Conservation (phyloP, 345 rosid species). For the Syzygium aqueum region DNA sequence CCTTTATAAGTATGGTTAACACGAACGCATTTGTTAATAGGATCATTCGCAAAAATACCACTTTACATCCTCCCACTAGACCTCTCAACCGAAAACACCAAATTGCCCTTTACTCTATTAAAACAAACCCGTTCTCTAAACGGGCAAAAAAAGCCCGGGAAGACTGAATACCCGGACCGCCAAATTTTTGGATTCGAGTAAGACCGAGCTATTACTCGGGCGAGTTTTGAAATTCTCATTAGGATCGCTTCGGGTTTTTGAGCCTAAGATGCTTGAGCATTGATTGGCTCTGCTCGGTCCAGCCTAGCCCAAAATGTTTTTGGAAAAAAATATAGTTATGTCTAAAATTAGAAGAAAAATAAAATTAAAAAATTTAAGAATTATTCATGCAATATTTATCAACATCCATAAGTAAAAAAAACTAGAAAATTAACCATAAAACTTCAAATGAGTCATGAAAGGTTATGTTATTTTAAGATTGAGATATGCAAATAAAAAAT, state of each 20-base stretch:
- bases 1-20: neutral
- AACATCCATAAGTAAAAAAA: neutral
- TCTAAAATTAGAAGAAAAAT: neutral
- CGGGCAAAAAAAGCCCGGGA: too few species aligned
- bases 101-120: neutral
- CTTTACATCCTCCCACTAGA: neutral
- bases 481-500: neutral
- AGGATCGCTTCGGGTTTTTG: neutral
- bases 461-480: neutral
- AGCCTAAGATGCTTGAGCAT: neutral
- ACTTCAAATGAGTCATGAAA: neutral
- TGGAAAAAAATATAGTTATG: neutral
- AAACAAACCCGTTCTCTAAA: too few species aligned
- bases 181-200: neutral
- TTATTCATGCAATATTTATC: neutral
- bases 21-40: neutral
- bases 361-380: neutral
- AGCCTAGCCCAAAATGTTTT: neutral
- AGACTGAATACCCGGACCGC: neutral
- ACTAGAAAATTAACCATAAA: neutral
- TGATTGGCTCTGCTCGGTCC: accelerated
- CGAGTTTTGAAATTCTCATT: neutral
- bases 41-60: neutral
- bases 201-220: neutral
- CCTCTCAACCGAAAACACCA: neutral